Evolutionary conservation across 148 eudicot genomes (phyloP).

Genomic region (Rhododendron griersonianum): DNA sequence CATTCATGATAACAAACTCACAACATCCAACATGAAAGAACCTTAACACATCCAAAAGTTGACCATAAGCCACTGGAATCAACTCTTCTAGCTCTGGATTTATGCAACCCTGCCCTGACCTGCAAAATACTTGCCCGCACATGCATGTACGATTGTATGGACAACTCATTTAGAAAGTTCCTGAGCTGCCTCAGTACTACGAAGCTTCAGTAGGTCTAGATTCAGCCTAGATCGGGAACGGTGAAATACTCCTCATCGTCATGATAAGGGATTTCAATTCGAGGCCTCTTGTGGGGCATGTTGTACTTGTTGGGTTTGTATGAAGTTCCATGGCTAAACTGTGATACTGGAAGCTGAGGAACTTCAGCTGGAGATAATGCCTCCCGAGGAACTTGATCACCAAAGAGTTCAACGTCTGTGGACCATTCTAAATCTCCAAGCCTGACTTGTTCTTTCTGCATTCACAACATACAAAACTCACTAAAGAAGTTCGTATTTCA

Average conservation of each 20-base stretch:
- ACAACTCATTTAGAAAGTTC: not conserved
- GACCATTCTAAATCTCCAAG: constrained; percentile 83
- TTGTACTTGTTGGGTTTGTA: constrained; percentile 39
- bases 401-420: constrained; percentile 54
- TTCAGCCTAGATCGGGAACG: constrained; percentile 94
- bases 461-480: constrained; percentile 58
- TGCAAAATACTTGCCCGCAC: not conserved
- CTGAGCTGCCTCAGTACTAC: not conserved
- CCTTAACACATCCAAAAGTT: not conserved
- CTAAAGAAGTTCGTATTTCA: constrained; percentile 26
- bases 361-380: constrained; percentile 81
- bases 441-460: constrained; percentile 77
- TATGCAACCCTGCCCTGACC: not conserved
- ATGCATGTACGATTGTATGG: not conserved
- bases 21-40: not conserved
- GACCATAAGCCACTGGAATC: not conserved
- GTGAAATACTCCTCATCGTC: constrained; percentile 78
- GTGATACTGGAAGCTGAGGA: constrained; percentile 67
- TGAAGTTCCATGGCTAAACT: constrained; percentile 29
- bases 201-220: not conserved
- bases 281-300: constrained; percentile 65
- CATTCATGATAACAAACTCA: not conserved
- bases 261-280: constrained; percentile 44
- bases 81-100: not conserved
- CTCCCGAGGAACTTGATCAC: constrained; percentile 54